Percentiles rank a stretch among this genome's conserved stretches.
phyloP scores from a whole-genome alignment of 2,329 filamentous ascomycete species.

The Cucurbitaria berberidis region DNA sequence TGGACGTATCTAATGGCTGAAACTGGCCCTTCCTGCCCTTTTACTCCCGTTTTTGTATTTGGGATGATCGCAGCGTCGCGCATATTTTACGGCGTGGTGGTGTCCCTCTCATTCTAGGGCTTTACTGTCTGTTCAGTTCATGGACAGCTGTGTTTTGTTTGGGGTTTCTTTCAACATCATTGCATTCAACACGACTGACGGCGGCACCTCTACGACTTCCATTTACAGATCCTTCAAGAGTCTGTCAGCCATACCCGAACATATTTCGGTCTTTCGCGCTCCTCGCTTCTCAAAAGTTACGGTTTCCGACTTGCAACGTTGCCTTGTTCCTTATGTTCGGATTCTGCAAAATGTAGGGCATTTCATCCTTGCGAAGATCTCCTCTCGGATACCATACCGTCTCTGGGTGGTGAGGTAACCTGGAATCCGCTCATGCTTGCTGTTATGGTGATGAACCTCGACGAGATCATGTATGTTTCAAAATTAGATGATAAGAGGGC shows the following conservation, averaged over 20 bases:
- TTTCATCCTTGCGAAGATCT: slow-evolving; percentile 32
- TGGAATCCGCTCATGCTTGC: neutral
- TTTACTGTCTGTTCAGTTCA: slow-evolving; percentile 27
- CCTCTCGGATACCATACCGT: slow-evolving; percentile 9
- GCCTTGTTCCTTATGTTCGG: slow-evolving; percentile 20
- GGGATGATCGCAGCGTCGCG: slow-evolving; percentile 37
- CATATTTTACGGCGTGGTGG: slow-evolving; percentile 33
- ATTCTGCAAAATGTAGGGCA: slow-evolving; percentile 30
- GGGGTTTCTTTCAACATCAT: slow-evolving; percentile 21
- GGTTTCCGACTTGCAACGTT: slow-evolving; percentile 28
- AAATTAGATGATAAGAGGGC: slow-evolving; percentile 38
- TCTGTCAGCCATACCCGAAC: slow-evolving; percentile 26
- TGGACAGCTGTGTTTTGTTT: slow-evolving; percentile 31
- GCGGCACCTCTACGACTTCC: slow-evolving; percentile 5
- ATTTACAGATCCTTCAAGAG: slow-evolving; percentile 4
- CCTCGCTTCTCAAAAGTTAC: slow-evolving; percentile 43
- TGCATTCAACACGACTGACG: slow-evolving; percentile 27
- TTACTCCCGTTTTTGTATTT: slow-evolving; percentile 22
- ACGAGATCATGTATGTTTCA: slow-evolving; percentile 2
- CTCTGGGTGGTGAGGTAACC: neutral
- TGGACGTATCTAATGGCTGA: slow-evolving; percentile 13
- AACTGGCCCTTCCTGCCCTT: slow-evolving; percentile 10
- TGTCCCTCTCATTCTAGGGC: slow-evolving; percentile 27
- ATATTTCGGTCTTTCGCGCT: slow-evolving; percentile 25
- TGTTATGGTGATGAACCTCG: slow-evolving; percentile 19